Percentiles rank a stretch among this genome's conserved stretches.
These are phyloP conservation scores for Cryptomeria japonica DNA, from an alignment of 75 land plant species.

Conservation along the genomic window DNA sequence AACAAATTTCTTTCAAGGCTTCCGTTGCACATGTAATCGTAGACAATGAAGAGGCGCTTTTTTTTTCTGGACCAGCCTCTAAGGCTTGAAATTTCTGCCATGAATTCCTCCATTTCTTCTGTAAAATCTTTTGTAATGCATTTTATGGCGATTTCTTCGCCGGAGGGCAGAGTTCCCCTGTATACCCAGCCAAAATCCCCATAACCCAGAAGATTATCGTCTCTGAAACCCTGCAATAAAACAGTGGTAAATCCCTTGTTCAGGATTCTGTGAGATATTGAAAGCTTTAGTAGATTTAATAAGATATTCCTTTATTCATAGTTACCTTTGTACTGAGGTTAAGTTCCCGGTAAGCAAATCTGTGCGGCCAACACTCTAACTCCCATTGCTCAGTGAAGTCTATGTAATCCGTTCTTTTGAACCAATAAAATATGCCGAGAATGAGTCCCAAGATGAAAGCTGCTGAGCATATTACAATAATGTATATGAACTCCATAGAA, in stretches of 20 bases:
- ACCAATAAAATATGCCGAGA: neutral
- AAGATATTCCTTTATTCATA: no score
- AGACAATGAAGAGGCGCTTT: no score
- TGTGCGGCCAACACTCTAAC: neutral
- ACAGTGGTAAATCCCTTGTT: neutral
- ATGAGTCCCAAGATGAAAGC: neutral
- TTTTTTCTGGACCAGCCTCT: no score
- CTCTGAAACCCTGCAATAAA: neutral
- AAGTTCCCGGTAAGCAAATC: neutral
- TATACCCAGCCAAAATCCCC: constrained; percentile 60
- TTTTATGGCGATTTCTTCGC: neutral
- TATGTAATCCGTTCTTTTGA: neutral
- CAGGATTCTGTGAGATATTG: no score
- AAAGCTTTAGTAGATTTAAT: no score
- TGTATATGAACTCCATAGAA: neutral
- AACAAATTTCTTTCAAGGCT: no score
- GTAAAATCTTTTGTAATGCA: neutral
- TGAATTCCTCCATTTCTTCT: neutral
- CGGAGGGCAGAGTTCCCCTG: constrained; percentile 16
- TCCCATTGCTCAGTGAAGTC: no score
- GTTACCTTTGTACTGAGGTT: neutral
- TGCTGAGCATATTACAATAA: neutral
- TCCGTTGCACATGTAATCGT: no score
- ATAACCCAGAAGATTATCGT: neutral
- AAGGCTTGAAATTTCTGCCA: no score